Evolutionary conservation across 441 rosid species (phyloP), one percentile per base, ranked within the genome.

Genomic region (Jatropha podagrica): DNA sequence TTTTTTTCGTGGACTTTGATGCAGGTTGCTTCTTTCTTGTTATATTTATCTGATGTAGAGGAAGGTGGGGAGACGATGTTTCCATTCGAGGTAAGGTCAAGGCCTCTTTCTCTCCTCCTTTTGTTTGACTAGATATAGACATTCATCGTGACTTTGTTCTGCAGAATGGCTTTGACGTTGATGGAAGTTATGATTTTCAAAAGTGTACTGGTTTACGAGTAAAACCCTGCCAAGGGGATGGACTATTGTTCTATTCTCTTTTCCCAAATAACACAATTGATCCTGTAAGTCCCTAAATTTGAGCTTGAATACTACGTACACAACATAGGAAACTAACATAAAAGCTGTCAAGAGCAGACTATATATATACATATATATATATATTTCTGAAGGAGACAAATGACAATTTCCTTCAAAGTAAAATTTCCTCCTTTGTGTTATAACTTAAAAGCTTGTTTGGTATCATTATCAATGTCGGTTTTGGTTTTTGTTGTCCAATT

Each of bases 31-130:
- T 78, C 95, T 59, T 89, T 90, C 82, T 73, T 92, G 79, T 68
- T 90, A 83, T 90, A 89, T 85, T 80, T 92, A 81, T 79, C 92
- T 8, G 83, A 80, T 65, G 90, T 86, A 51, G 87, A 92, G 80
- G 89, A 83, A 80, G 95, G 97, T 65, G 92, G 93, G 54, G 93
- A 90, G 74, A 90, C 95, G 7, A 78, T 84, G 81, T 90, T 89
- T 74, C 93, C 97, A 5, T 82, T 79, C 63, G 93, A 89, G 93
- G 90, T 88, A 87, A 59, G 70, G 52, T 73, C 37, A 13, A 27
- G 44, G 14, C 4, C 46, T 74, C 71, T 18, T 41, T 38, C 61
- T 18, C 37, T 37, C 11, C 56, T 10, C 27, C 59, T 46, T 65
- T 67, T 49, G 42, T 26, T 51, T 49, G 65, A 18, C 65, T 20